Conservation (phyloP, 2,329 filamentous ascomycete species). For the Lasiodiplodia sp. region DNA sequence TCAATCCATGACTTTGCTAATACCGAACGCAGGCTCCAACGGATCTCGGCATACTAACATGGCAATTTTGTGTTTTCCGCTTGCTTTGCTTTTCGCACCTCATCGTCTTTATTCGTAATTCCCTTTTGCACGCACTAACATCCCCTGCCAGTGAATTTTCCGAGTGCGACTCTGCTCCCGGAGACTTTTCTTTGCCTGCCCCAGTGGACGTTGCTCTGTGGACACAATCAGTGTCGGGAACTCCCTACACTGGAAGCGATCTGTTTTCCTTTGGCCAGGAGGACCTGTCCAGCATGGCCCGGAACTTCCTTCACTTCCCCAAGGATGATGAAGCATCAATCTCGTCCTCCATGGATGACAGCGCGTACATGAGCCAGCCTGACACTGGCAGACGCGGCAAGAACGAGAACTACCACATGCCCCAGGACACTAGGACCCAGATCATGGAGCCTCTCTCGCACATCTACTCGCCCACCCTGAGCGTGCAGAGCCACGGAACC, state of each 20-base stretch:
- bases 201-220: constrained; percentile 49
- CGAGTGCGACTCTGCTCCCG: constrained; percentile 44
- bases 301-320: constrained; percentile 40
- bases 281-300: constrained; percentile 45
- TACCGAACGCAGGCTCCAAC: not conserved
- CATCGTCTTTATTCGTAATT: constrained; percentile 24
- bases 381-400: constrained; percentile 44
- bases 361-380: constrained; percentile 50
- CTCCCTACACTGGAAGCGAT: constrained; percentile 43
- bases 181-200: constrained; percentile 43
- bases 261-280: constrained; percentile 41
- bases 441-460: constrained; percentile 43
- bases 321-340: constrained; percentile 48
- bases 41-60: constrained; percentile 40
- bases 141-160: constrained; percentile 47
- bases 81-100: constrained; percentile 33
- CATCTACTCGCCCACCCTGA: constrained; percentile 47
- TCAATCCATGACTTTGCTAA: not conserved
- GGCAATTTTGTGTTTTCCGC: constrained; percentile 39
- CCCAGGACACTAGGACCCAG: constrained; percentile 41
- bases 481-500: constrained; percentile 44
- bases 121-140: constrained; percentile 42
- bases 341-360: constrained; percentile 50
- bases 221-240: constrained; percentile 48
- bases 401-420: constrained; percentile 30